Base-by-base conservation (phyloP, 768 basidiomycete genomes). In the Lentinula detonsa region DNA sequence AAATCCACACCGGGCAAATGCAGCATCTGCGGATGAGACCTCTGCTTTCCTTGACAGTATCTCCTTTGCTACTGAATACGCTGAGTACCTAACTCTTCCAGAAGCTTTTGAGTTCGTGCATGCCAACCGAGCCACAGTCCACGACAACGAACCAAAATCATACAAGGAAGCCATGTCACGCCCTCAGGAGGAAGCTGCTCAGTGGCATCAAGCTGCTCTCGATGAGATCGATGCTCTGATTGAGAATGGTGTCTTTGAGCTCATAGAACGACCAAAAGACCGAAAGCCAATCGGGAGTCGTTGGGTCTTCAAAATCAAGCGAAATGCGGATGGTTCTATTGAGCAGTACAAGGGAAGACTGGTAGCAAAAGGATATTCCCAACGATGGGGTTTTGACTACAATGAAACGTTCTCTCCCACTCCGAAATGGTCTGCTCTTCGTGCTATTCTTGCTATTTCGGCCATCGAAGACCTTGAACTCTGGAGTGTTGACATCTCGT, bases 251-350 rank as follows among this genome's bases (percentile, higher is more conserved):
- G 75, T 75, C 0, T 81, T 75, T 71, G 66, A 71, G 15, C 61
- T 75, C 1, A 73, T 75, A 0, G 55, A 70, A 18, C 65, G 74
- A 0, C 78, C 78, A 4, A 53, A 61, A 28, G 72, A 68, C 13
- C 61, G 65, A 16, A 72, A 70, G 40, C 66, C 71, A 4, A 75
- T 81, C 62, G 73, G 72, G 0, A 72, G 64, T 23, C 53, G 64
- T 57, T 78, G 78, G 77, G 75, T 79, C 6, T 77, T 73, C 62
- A 72, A 71, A 50, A 67, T 75, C 43, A 84, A 83, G 65, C 67
- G 68, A 46, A 71, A 78, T 61, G 61, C 71, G 21, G 66, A 75
- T 60, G 81, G 78, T 9, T 67, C 68, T 2, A 68, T 81, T 40
- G 68, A 71, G n/a, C 64, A 70, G 5, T 73, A 73, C 67, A 79